A percentile compares a stretch with the other conserved stretches of the same genome.
Conservation (phyloP, 306 rosid genomes). For the Astragalus glycyphyllos region DNA sequence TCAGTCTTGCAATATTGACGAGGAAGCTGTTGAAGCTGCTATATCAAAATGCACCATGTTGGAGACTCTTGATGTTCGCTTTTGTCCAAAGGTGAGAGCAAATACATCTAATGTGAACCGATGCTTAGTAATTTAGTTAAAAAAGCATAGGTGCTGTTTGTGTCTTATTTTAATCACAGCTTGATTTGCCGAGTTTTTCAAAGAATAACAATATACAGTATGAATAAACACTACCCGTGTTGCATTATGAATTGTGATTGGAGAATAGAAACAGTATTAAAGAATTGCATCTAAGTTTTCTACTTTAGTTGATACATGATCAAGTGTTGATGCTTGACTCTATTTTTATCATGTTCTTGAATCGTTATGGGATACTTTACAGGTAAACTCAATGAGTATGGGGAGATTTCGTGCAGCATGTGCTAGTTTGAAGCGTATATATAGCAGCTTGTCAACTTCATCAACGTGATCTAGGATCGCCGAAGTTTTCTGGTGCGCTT, state of each 20-base stretch:
- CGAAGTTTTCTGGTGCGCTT: conserved; percentile 37
- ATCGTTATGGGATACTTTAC: conserved; percentile 6
- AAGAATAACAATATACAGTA: too few relatives aligned
- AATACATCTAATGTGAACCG: too few relatives aligned
- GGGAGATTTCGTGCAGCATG: conserved; percentile 71
- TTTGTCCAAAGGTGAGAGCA: conserved; percentile 78
- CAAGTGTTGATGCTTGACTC: background rate
- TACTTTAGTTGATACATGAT: background rate
- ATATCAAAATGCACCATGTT: conserved; percentile 81
- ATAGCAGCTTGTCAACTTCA: conserved; percentile 78
- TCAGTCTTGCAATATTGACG: conserved; percentile 89
- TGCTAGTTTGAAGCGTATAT: conserved; percentile 92
- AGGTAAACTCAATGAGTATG: conserved; percentile 80
- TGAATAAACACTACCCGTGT: too few relatives aligned
- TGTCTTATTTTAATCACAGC: too few relatives aligned
- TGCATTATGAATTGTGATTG: too few relatives aligned
- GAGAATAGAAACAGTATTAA: too few relatives aligned
- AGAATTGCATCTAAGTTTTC: too few relatives aligned
- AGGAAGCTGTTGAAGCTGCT: conserved; percentile 85
- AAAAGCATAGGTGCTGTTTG: too few relatives aligned
- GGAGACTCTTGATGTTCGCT: conserved; percentile 98
- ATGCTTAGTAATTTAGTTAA: too few relatives aligned
- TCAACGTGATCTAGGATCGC: conserved; percentile 30
- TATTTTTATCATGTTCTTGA: background rate
- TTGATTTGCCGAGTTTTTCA: too few relatives aligned